These are phyloP conservation scores for Phaeosphaeria sp. DNA, from an alignment of 2,329 filamentous ascomycete species.

Conservation along the genomic window DNA sequence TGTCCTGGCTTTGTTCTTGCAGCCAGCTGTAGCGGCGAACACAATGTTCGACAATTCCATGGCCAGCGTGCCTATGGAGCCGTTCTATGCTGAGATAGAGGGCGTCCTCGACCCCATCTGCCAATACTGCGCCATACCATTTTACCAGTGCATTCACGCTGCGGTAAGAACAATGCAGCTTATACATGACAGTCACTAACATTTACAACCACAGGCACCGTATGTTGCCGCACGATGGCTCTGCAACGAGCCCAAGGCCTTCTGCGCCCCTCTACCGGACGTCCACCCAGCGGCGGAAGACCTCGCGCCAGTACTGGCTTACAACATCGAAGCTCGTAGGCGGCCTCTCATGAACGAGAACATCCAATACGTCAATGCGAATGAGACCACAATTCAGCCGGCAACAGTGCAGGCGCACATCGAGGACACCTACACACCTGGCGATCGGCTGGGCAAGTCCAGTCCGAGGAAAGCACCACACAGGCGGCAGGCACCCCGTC, in stretches of 20 bases:
- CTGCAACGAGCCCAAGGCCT: slow-evolving; percentile 2
- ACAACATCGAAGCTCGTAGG: slow-evolving; percentile 6
- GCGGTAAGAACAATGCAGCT: background rate
- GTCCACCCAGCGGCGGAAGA: slow-evolving; percentile 10
- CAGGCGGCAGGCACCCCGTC: slow-evolving; percentile 33
- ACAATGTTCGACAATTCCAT: slow-evolving; percentile 31
- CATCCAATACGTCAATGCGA: slow-evolving; percentile 23
- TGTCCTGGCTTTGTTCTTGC: slow-evolving; percentile 33
- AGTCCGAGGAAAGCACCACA: slow-evolving; percentile 13
- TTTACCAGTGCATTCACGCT: slow-evolving; percentile 26
- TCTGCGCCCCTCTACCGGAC: slow-evolving; percentile 8
- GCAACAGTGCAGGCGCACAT: slow-evolving; percentile 36
- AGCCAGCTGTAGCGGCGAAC: slow-evolving; percentile 34
- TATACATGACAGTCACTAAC: slow-evolving; percentile 7
- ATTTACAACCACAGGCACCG: slow-evolving; percentile 17
- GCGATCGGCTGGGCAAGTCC: slow-evolving; percentile 28
- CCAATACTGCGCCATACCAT: slow-evolving; percentile 28
- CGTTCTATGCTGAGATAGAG: slow-evolving; percentile 34
- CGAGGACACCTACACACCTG: slow-evolving; percentile 38
- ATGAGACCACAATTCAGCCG: slow-evolving; percentile 36
- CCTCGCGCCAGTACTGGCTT: slow-evolving; percentile 8
- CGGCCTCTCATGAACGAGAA: slow-evolving; percentile 16
- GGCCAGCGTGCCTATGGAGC: slow-evolving; percentile 25
- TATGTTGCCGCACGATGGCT: slow-evolving; percentile 9
- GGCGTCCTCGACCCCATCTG: slow-evolving; percentile 33